Conservation (phyloP, 208 protist genomes). For the Leishmania gerbilli region DNA sequence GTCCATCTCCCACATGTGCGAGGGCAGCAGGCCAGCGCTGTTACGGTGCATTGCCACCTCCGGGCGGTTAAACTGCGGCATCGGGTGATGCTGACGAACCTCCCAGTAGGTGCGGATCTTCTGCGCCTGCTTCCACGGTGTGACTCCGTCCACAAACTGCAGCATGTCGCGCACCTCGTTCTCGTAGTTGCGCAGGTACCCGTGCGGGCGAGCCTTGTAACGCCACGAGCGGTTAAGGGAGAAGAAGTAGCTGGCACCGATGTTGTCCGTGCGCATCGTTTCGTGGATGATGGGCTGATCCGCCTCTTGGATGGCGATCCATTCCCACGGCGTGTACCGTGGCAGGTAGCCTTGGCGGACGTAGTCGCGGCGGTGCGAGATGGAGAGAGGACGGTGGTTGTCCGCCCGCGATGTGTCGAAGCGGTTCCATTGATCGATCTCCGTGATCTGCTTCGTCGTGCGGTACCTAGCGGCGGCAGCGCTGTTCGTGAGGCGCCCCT, state of each 20-base stretch:
- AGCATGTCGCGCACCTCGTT: constrained; percentile 89
- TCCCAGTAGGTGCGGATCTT: constrained; percentile 93
- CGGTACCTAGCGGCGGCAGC: constrained; percentile 43
- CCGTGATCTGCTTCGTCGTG: constrained; percentile 85
- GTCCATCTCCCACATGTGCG: constrained; percentile 89
- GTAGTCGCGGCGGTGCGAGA: constrained; percentile 87
- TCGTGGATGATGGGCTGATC: constrained; percentile 88
- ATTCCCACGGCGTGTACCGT: constrained; percentile 91
- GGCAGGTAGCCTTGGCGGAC: constrained; percentile 86
- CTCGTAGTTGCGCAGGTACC: constrained; percentile 90
- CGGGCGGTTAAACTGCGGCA: constrained; percentile 89
- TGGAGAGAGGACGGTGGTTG: constrained; percentile 86
- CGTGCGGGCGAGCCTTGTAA: constrained; percentile 88
- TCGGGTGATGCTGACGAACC: constrained; percentile 87
- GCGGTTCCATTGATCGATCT: constrained; percentile 83
- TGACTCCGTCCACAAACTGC: constrained; percentile 88
- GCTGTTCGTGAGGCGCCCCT: constrained; percentile 24
- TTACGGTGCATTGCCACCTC: constrained; percentile 92
- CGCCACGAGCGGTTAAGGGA: constrained; percentile 87
- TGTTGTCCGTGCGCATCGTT: constrained; percentile 79
- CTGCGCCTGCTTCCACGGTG: constrained; percentile 90
- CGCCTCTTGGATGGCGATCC: constrained; percentile 88
- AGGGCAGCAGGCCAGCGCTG: constrained; percentile 71
- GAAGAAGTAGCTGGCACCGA: constrained; percentile 81
- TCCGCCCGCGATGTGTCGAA: constrained; percentile 76